Conservation (phyloP, 768 basidiomycete genomes). For the Boletus rubroflammeus region DNA sequence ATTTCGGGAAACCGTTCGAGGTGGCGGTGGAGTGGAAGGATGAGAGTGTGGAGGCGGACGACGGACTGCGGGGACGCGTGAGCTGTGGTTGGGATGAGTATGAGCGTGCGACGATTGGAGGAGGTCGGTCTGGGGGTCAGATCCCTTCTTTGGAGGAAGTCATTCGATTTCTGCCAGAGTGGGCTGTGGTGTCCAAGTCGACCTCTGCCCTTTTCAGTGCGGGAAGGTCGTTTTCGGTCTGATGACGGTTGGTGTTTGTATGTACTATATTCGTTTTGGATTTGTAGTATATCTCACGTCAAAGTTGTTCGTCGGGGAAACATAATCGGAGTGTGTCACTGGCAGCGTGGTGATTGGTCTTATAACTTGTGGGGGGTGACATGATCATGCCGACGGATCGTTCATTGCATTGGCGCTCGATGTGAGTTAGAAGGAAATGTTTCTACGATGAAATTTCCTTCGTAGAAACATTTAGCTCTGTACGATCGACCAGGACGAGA, state of each 20-base stretch:
- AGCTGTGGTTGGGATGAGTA: constrained; percentile 71
- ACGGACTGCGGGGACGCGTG: constrained; percentile 39
- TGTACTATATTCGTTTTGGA: neutral
- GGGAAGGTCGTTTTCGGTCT: constrained; percentile 18
- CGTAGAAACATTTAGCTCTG: too few relatives aligned
- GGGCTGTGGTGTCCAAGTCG: constrained; percentile 60
- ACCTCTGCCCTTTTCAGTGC: constrained; percentile 60
- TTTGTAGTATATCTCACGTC: neutral
- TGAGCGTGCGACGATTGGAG: constrained; percentile 51
- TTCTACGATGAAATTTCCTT: too few relatives aligned
- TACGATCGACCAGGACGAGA: too few relatives aligned
- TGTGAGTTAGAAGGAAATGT: too few relatives aligned
- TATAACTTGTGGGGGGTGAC: neutral
- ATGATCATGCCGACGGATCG: too few relatives aligned
- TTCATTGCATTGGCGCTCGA: too few relatives aligned
- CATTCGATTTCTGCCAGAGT: constrained; percentile 58
- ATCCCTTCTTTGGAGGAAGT: constrained; percentile 73
- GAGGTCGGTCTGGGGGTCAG: constrained; percentile 36
- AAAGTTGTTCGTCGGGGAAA: neutral
- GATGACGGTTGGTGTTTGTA: constrained; percentile 5
- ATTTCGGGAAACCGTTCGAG: constrained; percentile 51
- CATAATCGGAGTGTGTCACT: neutral
- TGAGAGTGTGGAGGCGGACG: constrained; percentile 10
- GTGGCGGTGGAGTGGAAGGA: constrained; percentile 51
- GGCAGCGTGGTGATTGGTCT: neutral